Evolutionary conservation across 306 rosid species (phyloP), one percentile per base, ranked within the genome.

Genomic region (Ormosia semicastrata): DNA sequence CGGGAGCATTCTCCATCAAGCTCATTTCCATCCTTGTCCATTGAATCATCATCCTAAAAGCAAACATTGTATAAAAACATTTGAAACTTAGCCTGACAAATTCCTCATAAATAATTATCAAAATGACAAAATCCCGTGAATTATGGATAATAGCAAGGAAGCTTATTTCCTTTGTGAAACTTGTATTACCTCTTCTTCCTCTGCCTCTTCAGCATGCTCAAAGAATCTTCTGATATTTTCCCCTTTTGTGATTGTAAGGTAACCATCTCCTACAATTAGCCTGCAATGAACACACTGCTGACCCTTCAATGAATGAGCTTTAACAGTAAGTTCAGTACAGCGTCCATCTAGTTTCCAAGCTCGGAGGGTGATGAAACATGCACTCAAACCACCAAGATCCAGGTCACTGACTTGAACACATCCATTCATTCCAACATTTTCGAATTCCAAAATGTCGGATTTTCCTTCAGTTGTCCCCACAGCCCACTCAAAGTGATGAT

Each of bases 161-260:
- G 73, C 49, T 66, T 71, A 77, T 81, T 85, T 85, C 84, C 66
- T 64, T 13, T 46, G 52, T 24, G 73, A 53, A 89, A 73, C 68
- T 53, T 58, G 58, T 72, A 81, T 86, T 86, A 96, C 99, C 99
- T 96, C 99, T 79, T 96, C 99, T 88, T 96, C 99, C 85, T 96
- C 99, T 29, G 98, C 98, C 89, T 96, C 99, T 90, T 96, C 99
- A 84, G 98, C 99, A 82, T 92, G 94, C 87, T 96, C 99, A 89
- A 96, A 96, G 86, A 96, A 96, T 86, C 90, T 89, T 88, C 90
- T 90, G 73, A 96, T 91, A 79, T 86, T 91, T 82, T 92, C 99
- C 75, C 99, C 99, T 85, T 94, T 96, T 40, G 96, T 91, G 80
- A 96, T 96, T 81, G 95, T 88, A 57, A 93, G 92, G 78, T 85